Conservation (phyloP, 2,329 filamentous ascomycete genomes). For the Magnaporthales sp. region DNA sequence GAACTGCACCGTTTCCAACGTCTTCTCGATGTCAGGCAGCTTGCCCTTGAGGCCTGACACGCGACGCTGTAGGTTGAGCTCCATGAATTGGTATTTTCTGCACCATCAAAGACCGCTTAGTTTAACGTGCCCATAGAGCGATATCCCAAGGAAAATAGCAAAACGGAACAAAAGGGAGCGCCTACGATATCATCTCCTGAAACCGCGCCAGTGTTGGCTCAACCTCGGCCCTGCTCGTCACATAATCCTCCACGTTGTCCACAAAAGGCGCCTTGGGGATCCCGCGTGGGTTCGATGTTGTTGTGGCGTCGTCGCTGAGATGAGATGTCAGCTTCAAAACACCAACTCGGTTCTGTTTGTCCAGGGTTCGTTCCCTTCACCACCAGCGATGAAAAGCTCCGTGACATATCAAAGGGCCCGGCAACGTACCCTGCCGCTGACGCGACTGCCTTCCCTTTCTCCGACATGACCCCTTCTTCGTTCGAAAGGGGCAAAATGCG, state of each 20-base stretch:
- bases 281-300: conserved; percentile 67
- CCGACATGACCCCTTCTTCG: conserved; percentile 1
- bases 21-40: conserved; percentile 95
- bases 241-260: conserved; percentile 83
- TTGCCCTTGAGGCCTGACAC: conserved; percentile 81
- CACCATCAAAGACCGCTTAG: background rate
- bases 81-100: conserved; percentile 99
- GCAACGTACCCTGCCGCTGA: conserved; percentile 8
- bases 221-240: conserved; percentile 68
- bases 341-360: too few relatives aligned
- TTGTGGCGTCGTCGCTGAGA: conserved; percentile 34
- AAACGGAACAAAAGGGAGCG: conserved; percentile 9
- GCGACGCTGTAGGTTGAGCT: conserved; percentile 81
- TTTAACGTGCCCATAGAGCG: background rate
- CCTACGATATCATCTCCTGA: conserved; percentile 88
- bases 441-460: conserved; percentile 26
- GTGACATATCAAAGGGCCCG: background rate
- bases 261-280: conserved; percentile 81
- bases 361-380: too few relatives aligned
- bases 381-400: background rate
- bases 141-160: background rate
- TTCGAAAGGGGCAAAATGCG: background rate
- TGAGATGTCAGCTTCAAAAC: conserved; percentile 1
- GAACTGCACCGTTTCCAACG: conserved; percentile 83
- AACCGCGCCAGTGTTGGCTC: conserved; percentile 75